Evolutionary conservation across 2,329 filamentous ascomycete genomes (phyloP).

Genomic region (Cytospora schulzeri): DNA sequence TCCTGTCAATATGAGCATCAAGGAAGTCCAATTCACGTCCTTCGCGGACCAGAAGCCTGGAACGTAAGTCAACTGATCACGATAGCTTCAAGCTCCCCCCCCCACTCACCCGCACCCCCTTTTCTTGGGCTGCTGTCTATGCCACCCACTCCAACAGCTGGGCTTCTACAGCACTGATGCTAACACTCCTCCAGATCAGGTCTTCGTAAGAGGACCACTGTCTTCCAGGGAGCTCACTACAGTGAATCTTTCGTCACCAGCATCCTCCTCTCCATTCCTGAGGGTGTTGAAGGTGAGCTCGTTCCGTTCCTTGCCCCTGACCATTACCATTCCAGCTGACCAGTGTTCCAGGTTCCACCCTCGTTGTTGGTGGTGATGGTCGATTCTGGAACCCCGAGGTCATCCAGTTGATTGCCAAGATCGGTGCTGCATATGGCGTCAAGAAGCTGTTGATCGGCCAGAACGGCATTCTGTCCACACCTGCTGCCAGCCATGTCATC

Average conservation of each 20-base stretch:
- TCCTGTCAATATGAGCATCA: slow-evolving; percentile 62
- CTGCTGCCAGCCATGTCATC: slow-evolving; percentile 94
- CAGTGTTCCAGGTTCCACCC: slow-evolving; percentile 61
- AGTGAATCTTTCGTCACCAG: slow-evolving; percentile 93
- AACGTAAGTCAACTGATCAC: slow-evolving; percentile 89
- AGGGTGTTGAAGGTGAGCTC: slow-evolving; percentile 74
- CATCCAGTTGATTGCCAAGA: slow-evolving; percentile 95
- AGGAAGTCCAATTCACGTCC: slow-evolving; percentile 79
- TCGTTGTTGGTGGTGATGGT: slow-evolving; percentile 97
- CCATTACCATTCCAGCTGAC: neutral
- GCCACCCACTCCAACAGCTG: neutral
- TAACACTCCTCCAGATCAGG: slow-evolving; percentile 68
- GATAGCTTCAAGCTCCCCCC: slow-evolving; percentile 21
- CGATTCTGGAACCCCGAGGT: slow-evolving; percentile 97
- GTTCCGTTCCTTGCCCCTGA: slow-evolving; percentile 11
- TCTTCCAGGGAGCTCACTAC: slow-evolving; percentile 95
- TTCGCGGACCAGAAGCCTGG: slow-evolving; percentile 98
- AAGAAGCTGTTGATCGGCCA: slow-evolving; percentile 98
- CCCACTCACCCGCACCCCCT: slow-evolving; percentile 13
- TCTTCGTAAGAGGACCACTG: slow-evolving; percentile 97
- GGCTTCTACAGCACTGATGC: neutral
- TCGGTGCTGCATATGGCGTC: slow-evolving; percentile 93
- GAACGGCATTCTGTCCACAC: slow-evolving; percentile 94
- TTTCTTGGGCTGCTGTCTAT: slow-evolving; percentile 11
- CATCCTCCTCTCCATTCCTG: slow-evolving; percentile 94